These are phyloP conservation scores for Colletotrichum ledebouriae DNA, from an alignment of 2,329 filamentous ascomycete genomes.

Conservation along the genomic window DNA sequence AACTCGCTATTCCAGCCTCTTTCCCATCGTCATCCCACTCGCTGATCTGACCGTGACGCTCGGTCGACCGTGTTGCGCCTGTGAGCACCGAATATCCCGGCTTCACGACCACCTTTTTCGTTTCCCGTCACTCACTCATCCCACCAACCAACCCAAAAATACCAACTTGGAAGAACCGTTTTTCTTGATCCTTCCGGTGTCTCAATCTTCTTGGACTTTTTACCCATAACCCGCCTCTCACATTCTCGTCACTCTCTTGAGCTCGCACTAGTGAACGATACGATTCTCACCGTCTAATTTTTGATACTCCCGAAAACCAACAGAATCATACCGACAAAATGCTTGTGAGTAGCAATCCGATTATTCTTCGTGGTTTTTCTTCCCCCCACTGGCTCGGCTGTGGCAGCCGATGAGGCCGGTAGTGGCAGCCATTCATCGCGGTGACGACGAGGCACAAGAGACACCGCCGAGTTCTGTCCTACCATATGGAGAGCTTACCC, in stretches of 20 bases:
- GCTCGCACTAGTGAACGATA: slow-evolving; percentile 24
- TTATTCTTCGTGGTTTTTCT: slow-evolving; percentile 6
- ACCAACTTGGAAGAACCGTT: slow-evolving; percentile 18
- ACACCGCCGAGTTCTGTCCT: slow-evolving; percentile 19
- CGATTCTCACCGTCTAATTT: slow-evolving; percentile 18
- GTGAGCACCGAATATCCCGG: slow-evolving; percentile 31
- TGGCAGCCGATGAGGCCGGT: neutral
- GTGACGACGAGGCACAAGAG: slow-evolving; percentile 22
- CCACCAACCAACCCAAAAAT: slow-evolving; percentile 3
- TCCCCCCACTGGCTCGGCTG: slow-evolving; percentile 29
- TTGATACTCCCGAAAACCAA: neutral
- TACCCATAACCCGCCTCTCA: slow-evolving; percentile 14
- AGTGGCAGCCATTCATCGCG: slow-evolving; percentile 9
- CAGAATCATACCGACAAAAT: slow-evolving; percentile 16
- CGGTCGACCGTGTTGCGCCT: slow-evolving; percentile 31
- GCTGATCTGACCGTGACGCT: slow-evolving; percentile 23
- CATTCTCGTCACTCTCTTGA: slow-evolving; percentile 38
- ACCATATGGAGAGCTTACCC: slow-evolving; percentile 6
- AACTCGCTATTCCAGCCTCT: slow-evolving; percentile 16
- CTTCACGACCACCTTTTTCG: slow-evolving; percentile 29
- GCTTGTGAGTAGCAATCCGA: slow-evolving; percentile 33
- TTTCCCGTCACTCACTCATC: slow-evolving; percentile 43
- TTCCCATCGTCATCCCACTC: slow-evolving; percentile 21
- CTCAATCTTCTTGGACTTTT: slow-evolving; percentile 22
- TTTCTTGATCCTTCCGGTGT: slow-evolving; percentile 17